Base-by-base conservation (phyloP, 306 rosid species). In the Prinsepia uniflora region DNA sequence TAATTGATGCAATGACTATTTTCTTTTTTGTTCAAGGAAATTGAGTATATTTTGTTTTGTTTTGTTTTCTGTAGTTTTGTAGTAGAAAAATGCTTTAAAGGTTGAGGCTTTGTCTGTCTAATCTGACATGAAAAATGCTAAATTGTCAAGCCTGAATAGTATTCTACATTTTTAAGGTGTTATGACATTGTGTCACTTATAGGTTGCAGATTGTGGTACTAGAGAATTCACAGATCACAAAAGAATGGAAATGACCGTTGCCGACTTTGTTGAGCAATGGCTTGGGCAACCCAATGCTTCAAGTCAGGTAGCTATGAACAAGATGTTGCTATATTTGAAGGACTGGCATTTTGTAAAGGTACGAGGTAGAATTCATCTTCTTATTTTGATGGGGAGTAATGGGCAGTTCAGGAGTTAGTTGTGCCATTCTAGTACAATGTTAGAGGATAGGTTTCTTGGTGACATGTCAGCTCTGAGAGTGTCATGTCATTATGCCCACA, bases 321-420 rank as follows among this genome's bases (percentile, higher is more conserved):
- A 81, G 59, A 61, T 75, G 61, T 77, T 84, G 52, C 88, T 85
- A 10, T 94, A 94, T 84, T 83, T 94, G 86, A 94, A 94, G 88
- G 97, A 94, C 78, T 94, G 99, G 97, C 99, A 94, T 89, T 89
- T 94, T 80, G 95, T 89, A 7, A 94, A 89, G 97, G 99, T 91
- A 67, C 52, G 17, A 20, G 45, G 61, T 72, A 63, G 12, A 67
- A 18, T 74, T 40, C 65, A 7, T 10, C 61, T 74, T 19, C 30
- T 6, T 40, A 4, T 55, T 42, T 55, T 42, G 0, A 14, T 5
- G 15, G 43, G 20, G 22, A 6, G 14, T 61, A 36, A 36, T 2
- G 50, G 22, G 11, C 17, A 41, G 76, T 20, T 61, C 14, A 41
- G 36, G 70, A 22, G 15, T 63, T 52, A 40, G 36, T 52, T 52